Evolutionary conservation across 1,284 basidiomycete species (phyloP), one percentile per base, ranked within the genome.

Genomic region (Xerocomus alliaceus): DNA sequence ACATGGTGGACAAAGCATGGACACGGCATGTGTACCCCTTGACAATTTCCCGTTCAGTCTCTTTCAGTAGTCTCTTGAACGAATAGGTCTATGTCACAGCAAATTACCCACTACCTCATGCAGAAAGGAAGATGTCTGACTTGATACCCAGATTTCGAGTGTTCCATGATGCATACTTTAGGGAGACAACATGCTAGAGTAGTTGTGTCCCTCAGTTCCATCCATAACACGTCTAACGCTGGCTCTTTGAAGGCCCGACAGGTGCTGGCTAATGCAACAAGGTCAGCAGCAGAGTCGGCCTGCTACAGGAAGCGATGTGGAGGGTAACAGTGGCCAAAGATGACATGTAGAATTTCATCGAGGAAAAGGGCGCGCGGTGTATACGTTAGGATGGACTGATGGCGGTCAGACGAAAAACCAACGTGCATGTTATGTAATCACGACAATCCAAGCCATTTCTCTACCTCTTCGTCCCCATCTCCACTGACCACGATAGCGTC

Each of bases 181-280:
- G 62, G 62, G 22, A 61, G 34, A 45, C 52, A 50, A 2, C 34
- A 35, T 12, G 44, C 35, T 9, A 55, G 28, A 11, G 28, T 18
- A 0, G 42, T 48, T 24, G 29, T 20, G 34, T 55, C 37, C 12
- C 26, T 24, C 31, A 60, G 29, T 15, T 56, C 61, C 31, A 37
- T 54, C 63, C 63, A 65, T 13, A 61, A 41, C 10, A 53, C 29
- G 10, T 65, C 52, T 31, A 65, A 17, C 1, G 58, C 58, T 22
- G 52, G 64, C 29, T 65, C 64, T 22, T 57, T 65, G 63, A 58
- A 60, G 2, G 35, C 10, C 5, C 29, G 51, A 35, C 55, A 61
- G 11, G 48, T 39, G 22, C 37, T 50, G 5, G 52, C 56, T n/a
- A 64, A n/a, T n/a, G n/a, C n/a, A n/a, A n/a, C n/a, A n/a, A n/a